Base-by-base conservation (phyloP, 2,329 filamentous ascomycete species). In the Thielaviopsis euricoi region DNA sequence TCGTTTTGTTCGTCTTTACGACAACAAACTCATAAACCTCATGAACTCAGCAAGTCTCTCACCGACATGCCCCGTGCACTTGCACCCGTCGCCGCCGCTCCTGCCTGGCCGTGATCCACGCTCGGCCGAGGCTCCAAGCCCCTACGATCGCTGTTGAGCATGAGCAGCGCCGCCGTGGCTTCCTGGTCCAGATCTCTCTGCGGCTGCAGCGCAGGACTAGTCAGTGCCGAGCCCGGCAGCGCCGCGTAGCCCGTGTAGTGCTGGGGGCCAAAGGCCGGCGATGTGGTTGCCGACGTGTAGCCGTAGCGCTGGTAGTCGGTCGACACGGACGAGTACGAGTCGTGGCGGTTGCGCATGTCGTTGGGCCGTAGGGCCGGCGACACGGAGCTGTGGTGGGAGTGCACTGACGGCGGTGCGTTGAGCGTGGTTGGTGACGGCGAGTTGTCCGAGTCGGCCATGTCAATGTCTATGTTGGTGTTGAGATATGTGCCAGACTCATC, bases 91-190 rank as follows among this genome's bases (percentile, higher is more conserved):
- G 4, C 25, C 12, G 4, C 25, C 12, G 52, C 40, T 26, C 54
- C 57, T 19, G 46, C 43, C 51, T 46, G 65, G 68, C 80, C 77
- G 56, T 71, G 73, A 5, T 80, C 77, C 66, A 76, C 80, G 73
- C 79, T 78, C 2, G 12, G n/a, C 23, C 46, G 50, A 9, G 19
- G 54, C 48, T 58, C 57, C 29, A 53, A 73, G 43, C 75, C 76
- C 40, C 87, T 76, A 48, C 87, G 79, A 67, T 93, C 89, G 57
- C 77, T 82, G 63, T 90, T 94, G 60, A 96, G 73, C 89, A 95
- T 95, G 67, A 95, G 70, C 64, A 95, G 69, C 2, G 89, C 90
- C 13, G 88, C 85, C 7, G 89, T 93, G 1, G 89, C 90, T 68
- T 93, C 88, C 61, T 89, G 84, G 62, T 86, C 82, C 4, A 80